Percentiles rank a stretch among this genome's conserved stretches.
Evolutionary conservation across 768 basidiomycete species (phyloP).

Genomic region (Leucocoprinus sp.): DNA sequence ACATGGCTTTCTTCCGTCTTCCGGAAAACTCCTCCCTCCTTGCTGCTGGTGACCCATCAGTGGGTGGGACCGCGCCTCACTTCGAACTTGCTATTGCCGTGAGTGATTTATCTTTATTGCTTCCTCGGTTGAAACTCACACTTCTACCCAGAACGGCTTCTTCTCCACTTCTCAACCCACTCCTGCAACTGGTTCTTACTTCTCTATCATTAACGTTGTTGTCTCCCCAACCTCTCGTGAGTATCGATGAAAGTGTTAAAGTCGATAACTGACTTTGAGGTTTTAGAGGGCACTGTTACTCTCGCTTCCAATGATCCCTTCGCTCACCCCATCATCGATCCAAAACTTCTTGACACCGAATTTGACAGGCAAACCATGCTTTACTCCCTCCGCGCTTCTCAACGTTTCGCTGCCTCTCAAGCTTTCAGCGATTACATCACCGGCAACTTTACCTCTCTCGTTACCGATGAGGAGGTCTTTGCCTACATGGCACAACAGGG

Average conservation of each 20-base stretch:
- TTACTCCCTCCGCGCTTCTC: too few species aligned
- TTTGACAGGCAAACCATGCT: slow-evolving; percentile 20
- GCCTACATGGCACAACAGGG: slow-evolving; percentile 14
- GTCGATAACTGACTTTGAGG: too few species aligned
- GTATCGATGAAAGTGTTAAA: too few species aligned
- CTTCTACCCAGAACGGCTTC: slow-evolving; percentile 10
- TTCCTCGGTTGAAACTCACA: background rate
- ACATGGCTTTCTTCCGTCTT: slow-evolving; percentile 24
- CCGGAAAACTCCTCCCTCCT: slow-evolving; percentile 20
- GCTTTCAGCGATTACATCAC: too few species aligned
- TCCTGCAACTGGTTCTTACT: slow-evolving; percentile 22
- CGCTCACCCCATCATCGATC: slow-evolving; percentile 21
- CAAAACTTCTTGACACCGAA: slow-evolving; percentile 28
- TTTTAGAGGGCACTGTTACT: slow-evolving; percentile 16
- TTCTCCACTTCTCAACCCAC: slow-evolving; percentile 19
- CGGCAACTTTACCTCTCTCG: slow-evolving; percentile 14
- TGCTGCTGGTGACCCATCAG: slow-evolving; percentile 21
- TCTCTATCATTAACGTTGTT: slow-evolving; percentile 19
- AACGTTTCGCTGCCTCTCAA: too few species aligned
- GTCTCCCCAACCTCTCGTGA: slow-evolving; percentile 30
- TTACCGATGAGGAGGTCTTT: slow-evolving; percentile 14
- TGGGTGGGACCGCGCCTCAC: slow-evolving; percentile 23
- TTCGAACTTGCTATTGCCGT: slow-evolving; percentile 24
- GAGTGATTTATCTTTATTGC: slow-evolving; percentile 10
- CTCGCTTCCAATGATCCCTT: slow-evolving; percentile 18